Conservation (phyloP, 495 filamentous ascomycete genomes). For the Penicillium maclennaniae region DNA sequence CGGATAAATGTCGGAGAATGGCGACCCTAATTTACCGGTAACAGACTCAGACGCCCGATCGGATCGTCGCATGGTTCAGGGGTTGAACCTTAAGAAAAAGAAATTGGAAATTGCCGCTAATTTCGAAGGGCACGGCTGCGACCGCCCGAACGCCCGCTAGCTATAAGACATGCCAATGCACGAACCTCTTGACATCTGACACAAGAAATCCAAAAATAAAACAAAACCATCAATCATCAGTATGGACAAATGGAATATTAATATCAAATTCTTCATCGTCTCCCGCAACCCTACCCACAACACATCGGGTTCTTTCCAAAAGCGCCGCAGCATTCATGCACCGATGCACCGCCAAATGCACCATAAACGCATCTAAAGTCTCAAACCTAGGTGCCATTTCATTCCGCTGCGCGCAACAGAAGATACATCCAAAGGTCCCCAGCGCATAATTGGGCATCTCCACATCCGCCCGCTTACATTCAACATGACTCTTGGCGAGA, state of each 20-base stretch:
- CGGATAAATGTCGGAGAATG: not conserved
- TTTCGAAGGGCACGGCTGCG: not conserved
- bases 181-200: too few species aligned
- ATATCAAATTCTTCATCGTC: constrained; percentile 39
- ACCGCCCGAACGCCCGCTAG: not conserved
- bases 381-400: constrained; percentile 32
- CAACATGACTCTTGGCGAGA: constrained; percentile 47
- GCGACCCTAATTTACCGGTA: not conserved
- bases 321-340: constrained; percentile 5
- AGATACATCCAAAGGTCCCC: constrained; percentile 42
- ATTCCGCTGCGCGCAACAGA: constrained; percentile 41
- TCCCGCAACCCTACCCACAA: constrained; percentile 28
- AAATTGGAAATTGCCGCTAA: not conserved
- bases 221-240: not conserved
- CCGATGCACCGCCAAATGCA: constrained; percentile 35
- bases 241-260: constrained; percentile 22
- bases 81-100: not conserved
- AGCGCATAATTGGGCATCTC: constrained; percentile 7
- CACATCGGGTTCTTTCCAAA: constrained; percentile 30
- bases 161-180: not conserved
- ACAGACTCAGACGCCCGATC: not conserved
- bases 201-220: too few species aligned
- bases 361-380: constrained; percentile 40
- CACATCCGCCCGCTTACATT: constrained; percentile 14
- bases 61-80: not conserved